These are phyloP conservation scores for Pestalotiopsis sp. DNA, from an alignment of 2,329 filamentous ascomycete species.

Conservation along the genomic window DNA sequence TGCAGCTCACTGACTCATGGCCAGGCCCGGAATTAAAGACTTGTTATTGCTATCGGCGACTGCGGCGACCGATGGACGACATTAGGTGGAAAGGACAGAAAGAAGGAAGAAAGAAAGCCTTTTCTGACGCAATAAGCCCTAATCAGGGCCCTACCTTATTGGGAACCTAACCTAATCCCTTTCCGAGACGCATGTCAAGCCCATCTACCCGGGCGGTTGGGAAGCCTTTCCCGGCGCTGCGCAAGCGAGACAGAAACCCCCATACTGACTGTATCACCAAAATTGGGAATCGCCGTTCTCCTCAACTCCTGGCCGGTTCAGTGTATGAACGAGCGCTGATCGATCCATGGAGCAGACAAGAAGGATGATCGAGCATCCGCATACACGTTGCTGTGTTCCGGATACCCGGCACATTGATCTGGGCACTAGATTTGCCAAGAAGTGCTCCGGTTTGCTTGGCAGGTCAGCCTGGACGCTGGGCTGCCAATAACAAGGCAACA, in stretches of 20 bases:
- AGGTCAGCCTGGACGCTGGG: slow-evolving; percentile 1
- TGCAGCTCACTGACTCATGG: background rate
- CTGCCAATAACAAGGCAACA: background rate
- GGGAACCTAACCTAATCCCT: background rate
- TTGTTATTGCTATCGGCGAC: background rate
- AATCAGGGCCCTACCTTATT: background rate
- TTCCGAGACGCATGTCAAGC: background rate
- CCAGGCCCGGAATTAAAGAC: background rate
- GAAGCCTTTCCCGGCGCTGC: background rate
- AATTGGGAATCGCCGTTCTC: background rate
- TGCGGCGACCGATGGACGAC: background rate
- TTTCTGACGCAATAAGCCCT: background rate
- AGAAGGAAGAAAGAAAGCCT: background rate
- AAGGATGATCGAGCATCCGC: background rate
- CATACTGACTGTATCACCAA: background rate
- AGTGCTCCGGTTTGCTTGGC: slow-evolving; percentile 5
- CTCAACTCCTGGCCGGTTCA: background rate
- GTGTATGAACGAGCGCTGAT: background rate
- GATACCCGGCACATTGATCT: slow-evolving; percentile 6
- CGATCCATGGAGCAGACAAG: background rate
- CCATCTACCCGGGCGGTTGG: background rate
- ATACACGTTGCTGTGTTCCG: background rate
- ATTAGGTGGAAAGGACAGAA: background rate
- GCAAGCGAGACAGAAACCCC: background rate
- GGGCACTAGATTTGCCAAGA: slow-evolving; percentile 6